Evolutionary conservation across 2,329 filamentous ascomycete genomes (phyloP).

Genomic region (Colletotrichum sp.): DNA sequence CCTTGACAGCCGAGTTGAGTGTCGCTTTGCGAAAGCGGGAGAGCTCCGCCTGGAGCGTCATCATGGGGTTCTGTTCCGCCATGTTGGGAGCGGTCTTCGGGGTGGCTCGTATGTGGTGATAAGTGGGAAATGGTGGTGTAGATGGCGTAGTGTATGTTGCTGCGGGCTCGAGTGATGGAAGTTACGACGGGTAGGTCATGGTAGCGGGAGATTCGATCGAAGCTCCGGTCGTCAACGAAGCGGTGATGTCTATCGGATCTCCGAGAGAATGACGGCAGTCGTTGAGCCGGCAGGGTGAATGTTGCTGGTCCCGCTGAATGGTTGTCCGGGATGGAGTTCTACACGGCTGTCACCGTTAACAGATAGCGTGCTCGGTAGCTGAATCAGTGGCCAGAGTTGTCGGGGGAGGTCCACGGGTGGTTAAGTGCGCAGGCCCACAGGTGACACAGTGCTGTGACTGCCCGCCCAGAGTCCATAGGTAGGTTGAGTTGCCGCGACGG

Average conservation of each 20-base stretch:
- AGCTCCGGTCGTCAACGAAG: neutral
- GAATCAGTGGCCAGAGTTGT: neutral
- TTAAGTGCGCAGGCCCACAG: neutral
- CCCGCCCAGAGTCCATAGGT: neutral
- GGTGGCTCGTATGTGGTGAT: neutral
- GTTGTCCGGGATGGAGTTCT: neutral
- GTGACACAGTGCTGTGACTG: neutral
- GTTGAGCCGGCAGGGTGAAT: neutral
- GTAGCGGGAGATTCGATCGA: neutral
- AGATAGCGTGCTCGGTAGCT: neutral
- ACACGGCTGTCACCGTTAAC: neutral
- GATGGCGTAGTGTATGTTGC: neutral
- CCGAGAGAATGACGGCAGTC: neutral
- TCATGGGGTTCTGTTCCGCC: slow-evolving; percentile 50
- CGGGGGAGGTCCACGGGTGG: neutral
- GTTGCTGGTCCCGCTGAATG: neutral
- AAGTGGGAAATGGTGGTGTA: neutral
- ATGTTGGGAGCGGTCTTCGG: slow-evolving; percentile 25
- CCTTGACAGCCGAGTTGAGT: slow-evolving; percentile 72
- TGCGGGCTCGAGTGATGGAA: neutral
- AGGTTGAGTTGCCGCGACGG: neutral
- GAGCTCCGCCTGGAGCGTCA: slow-evolving; percentile 73
- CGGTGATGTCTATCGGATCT: neutral
- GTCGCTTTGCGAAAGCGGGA: slow-evolving; percentile 72
- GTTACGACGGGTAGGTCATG: slow-evolving; percentile 10